A percentile compares a stretch with the other conserved stretches of the same genome.
These are phyloP conservation scores for Cercis canadensis DNA, from an alignment of 306 rosid species.

Conservation along the genomic window DNA sequence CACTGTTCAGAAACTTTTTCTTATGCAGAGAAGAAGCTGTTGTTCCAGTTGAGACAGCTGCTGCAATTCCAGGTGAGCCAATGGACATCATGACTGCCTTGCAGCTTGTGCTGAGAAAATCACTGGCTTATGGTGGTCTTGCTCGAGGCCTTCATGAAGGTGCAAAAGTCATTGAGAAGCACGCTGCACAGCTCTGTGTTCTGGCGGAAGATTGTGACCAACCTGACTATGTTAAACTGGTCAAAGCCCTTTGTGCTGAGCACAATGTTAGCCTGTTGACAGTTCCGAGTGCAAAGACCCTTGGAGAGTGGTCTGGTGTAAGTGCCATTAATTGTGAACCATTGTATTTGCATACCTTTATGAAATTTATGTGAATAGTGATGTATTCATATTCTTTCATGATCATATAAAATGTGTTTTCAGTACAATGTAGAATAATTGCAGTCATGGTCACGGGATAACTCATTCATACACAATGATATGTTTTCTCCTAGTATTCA, in stretches of 20 bases:
- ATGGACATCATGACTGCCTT: constrained; percentile 67
- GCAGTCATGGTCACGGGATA: too few species aligned
- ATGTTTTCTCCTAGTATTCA: background rate
- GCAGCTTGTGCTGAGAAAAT: constrained; percentile 84
- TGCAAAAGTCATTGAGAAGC: constrained; percentile 85
- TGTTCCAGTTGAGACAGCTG: constrained; percentile 46
- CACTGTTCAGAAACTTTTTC: constrained; percentile 12
- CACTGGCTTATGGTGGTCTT: constrained; percentile 86
- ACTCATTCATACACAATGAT: background rate
- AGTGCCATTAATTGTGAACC: constrained; percentile 36
- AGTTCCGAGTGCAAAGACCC: constrained; percentile 84
- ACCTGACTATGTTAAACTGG: constrained; percentile 81
- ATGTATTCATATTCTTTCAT: background rate
- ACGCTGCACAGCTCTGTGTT: constrained; percentile 82
- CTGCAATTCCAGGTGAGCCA: constrained; percentile 46
- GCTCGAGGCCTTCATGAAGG: constrained; percentile 80
- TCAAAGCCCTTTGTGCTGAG: constrained; percentile 85
- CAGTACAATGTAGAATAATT: too few species aligned
- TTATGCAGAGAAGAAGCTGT: constrained; percentile 45
- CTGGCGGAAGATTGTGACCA: constrained; percentile 90
- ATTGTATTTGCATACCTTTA: background rate
- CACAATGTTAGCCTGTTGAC: constrained; percentile 77
- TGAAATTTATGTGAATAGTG: background rate
- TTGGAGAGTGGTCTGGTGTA: constrained; percentile 98
- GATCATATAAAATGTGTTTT: background rate